Evolutionary conservation across 768 basidiomycete species (phyloP).

Genomic region (Glaciozyma martinii): DNA sequence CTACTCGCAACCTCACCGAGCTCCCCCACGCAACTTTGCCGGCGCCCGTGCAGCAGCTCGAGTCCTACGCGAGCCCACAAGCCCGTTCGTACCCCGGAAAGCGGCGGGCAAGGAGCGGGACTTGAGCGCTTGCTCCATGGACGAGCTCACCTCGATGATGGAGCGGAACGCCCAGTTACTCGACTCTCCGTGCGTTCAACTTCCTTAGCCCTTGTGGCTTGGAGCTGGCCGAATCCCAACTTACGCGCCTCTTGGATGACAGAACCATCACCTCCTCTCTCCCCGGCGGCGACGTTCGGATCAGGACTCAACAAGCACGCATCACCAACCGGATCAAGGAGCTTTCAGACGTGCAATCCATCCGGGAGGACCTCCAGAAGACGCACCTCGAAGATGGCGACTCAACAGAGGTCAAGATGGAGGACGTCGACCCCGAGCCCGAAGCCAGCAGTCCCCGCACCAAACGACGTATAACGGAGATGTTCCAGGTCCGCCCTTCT

Average conservation of each 20-base stretch:
- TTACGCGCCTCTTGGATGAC: too few relatives aligned
- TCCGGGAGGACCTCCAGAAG: constrained; percentile 10
- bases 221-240: too few relatives aligned
- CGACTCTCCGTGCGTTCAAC: constrained; percentile 19
- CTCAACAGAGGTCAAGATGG: not conserved
- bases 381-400: constrained; percentile 3
- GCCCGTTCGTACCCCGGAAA: constrained; percentile 20
- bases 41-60: not conserved
- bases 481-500: constrained; percentile 4
- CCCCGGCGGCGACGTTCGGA: constrained; percentile 19
- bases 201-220: not conserved
- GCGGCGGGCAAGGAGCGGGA: constrained; percentile 21
- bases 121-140: not conserved
- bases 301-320: constrained; percentile 5
- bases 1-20: not conserved
- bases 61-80: not conserved
- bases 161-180: constrained; percentile 10
- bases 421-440: not conserved
- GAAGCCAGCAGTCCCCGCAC: constrained; percentile 11
- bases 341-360: not conserved
- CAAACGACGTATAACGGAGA: constrained; percentile 17
- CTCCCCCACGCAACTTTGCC: constrained; percentile 4
- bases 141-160: constrained; percentile 15
- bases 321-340: constrained; percentile 13
- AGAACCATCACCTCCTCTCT: constrained; percentile 10